Evolutionary conservation across 169 alveolate genomes (phyloP).

Genomic region (Eimeria necatrix): DNA sequence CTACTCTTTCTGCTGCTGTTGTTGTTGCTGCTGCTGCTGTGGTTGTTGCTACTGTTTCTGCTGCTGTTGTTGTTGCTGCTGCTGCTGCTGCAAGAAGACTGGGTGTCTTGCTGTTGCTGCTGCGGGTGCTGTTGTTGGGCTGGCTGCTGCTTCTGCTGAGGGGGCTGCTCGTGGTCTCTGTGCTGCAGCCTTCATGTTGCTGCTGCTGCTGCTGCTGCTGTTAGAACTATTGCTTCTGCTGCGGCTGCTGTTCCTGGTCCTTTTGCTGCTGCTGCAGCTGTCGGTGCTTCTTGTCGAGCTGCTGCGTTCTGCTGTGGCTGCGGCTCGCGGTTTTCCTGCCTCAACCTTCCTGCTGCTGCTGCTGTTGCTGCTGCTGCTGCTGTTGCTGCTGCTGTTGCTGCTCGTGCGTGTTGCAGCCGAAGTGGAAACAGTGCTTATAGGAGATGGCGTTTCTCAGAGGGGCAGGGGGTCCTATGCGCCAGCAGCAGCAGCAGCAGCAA

Average conservation of each 20-base stretch:
- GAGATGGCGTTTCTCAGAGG: not conserved
- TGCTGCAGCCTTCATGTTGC: no score
- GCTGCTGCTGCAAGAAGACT: not conserved
- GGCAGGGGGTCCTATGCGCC: not conserved
- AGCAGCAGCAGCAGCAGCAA: not conserved
- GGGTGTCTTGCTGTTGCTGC: not conserved
- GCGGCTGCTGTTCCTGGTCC: no score
- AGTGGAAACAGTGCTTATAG: no score
- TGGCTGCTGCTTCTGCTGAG: not conserved
- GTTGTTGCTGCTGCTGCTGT: not conserved
- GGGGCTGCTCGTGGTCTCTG: not conserved
- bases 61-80: no score
- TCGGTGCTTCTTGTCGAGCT: no score
- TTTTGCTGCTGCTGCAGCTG: no score
- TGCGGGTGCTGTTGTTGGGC: not conserved
- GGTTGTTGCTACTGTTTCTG: not conserved
- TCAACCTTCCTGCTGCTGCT: no score
- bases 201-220: no score
- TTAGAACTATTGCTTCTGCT: no score
- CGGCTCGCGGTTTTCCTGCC: no score
- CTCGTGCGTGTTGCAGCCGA: not conserved
- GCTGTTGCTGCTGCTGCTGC: not conserved
- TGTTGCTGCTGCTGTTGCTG: slow-evolving; percentile 19
- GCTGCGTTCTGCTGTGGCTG: no score
- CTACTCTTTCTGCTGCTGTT: not conserved